phyloP scores from a whole-genome alignment of 495 filamentous ascomycete species.

The Penicillium verhagenii region DNA sequence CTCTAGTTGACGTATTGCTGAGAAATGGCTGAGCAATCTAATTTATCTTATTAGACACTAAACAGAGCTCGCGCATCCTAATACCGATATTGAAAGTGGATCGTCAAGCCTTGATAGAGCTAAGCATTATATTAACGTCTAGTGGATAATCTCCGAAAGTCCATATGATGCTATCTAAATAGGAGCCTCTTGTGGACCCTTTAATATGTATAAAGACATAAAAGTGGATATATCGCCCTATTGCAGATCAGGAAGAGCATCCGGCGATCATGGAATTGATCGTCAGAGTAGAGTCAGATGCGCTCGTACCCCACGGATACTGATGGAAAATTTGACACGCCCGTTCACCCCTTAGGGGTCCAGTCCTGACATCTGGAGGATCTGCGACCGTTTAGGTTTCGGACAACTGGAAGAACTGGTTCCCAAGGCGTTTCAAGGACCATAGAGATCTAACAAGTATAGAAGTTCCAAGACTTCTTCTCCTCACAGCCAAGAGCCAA shows the following conservation, averaged over 20 bases:
- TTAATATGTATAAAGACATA: neutral
- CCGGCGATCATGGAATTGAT: constrained; percentile 7
- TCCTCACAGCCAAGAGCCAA: constrained; percentile 8
- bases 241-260: neutral
- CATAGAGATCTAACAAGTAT: no score
- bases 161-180: neutral
- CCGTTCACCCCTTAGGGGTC: neutral
- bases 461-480: no score
- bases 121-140: neutral
- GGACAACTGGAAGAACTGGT: no score
- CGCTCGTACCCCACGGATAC: neutral
- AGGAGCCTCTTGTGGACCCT: neutral
- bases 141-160: constrained; percentile 2
- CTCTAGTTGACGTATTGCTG: neutral
- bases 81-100: neutral
- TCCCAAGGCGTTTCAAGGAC: neutral
- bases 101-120: neutral
- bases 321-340: constrained; percentile 13
- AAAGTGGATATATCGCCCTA: neutral
- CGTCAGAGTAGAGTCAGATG: neutral
- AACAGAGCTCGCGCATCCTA: neutral
- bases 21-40: neutral
- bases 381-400: constrained; percentile 6
- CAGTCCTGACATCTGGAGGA: no score
- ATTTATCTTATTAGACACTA: neutral